Percentiles rank a stretch among this genome's conserved stretches.
These are phyloP conservation scores for Amborella trichopoda DNA, from an alignment of 164 flowering plant species.

Conservation along the genomic window DNA sequence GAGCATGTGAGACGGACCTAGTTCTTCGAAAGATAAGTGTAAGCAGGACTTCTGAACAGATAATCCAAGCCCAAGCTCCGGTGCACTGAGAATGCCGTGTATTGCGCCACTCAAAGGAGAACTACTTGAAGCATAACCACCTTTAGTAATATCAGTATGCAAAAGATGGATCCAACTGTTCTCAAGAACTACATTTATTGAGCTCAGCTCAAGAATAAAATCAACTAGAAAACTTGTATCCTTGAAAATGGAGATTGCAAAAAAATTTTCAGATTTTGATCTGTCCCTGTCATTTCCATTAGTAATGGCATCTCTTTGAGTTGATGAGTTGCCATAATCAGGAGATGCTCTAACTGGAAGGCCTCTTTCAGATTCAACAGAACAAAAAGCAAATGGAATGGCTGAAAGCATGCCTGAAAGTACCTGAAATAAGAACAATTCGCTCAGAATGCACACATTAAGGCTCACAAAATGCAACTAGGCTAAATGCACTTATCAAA, in stretches of 20 bases:
- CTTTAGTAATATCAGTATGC: constrained; percentile 5
- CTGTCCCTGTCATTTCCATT: constrained; percentile 10
- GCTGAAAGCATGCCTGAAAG: constrained; percentile 21
- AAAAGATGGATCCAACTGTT: constrained; percentile 20
- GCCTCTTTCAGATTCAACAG: constrained; percentile 9
- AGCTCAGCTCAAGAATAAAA: constrained; percentile 30
- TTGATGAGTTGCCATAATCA: constrained; percentile 6
- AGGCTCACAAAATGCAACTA: not conserved
- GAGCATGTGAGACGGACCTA: constrained; percentile 13
- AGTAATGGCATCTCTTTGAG: constrained; percentile 11
- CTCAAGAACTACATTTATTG: constrained; percentile 36
- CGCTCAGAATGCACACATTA: not conserved
- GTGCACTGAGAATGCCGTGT: constrained; percentile 16
- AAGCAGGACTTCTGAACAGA: constrained; percentile 20
- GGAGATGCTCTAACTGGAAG: constrained; percentile 15
- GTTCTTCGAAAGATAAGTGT: constrained; percentile 30
- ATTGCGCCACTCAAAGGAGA: not conserved
- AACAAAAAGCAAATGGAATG: constrained; percentile 16
- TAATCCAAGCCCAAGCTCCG: constrained; percentile 44
- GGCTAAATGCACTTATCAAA: not conserved
- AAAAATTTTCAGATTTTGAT: constrained; percentile 6
- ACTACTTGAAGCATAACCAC: constrained; percentile 12
- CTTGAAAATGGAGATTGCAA: constrained; percentile 12
- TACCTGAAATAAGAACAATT: constrained; percentile 29
- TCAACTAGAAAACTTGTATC: constrained; percentile 17